Conservation (phyloP, 441 rosid genomes). For the Manihot esculenta region DNA sequence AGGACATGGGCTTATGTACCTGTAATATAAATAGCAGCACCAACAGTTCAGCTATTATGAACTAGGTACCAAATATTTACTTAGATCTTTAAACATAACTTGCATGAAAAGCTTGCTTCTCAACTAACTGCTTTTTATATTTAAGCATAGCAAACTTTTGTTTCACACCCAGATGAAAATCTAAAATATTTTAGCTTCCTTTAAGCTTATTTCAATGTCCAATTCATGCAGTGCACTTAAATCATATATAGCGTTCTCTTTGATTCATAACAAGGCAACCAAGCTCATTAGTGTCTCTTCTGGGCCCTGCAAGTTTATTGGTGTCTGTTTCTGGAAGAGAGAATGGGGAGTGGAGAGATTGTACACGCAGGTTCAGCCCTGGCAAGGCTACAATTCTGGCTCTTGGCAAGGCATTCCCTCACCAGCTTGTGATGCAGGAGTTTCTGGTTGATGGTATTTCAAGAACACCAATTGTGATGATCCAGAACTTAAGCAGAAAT, state of each 20-base stretch:
- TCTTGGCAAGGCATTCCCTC: conserved; percentile 91
- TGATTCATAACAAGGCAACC: too few relatives aligned
- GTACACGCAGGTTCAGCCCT: conserved; percentile 31
- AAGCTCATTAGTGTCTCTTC: not conserved
- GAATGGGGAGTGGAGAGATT: conserved; percentile 52
- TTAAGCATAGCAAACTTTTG: conserved; percentile 12
- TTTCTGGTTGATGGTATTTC: conserved; percentile 89
- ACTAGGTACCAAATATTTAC: conserved; percentile 36
- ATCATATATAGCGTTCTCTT: conserved; percentile 22
- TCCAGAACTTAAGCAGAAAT: conserved; percentile 84
- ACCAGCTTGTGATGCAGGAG: conserved; percentile 97
- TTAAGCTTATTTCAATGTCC: conserved; percentile 4
- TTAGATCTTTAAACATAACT: conserved; percentile 27
- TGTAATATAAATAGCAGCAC: not conserved
- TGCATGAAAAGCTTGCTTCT: conserved; percentile 44
- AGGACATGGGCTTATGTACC: too few relatives aligned
- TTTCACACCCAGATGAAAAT: conserved; percentile 9
- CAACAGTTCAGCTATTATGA: not conserved
- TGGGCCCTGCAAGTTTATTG: too few relatives aligned
- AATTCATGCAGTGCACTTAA: conserved; percentile 1
- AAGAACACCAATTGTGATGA: conserved; percentile 88
- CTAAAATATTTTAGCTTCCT: not conserved
- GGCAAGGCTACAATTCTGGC: conserved; percentile 89
- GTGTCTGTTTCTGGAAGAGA: conserved; percentile 13
- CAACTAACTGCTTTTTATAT: conserved; percentile 37